Evolutionary conservation across 768 basidiomycete species (phyloP).

Genomic region (Holtermannia corniformis): DNA sequence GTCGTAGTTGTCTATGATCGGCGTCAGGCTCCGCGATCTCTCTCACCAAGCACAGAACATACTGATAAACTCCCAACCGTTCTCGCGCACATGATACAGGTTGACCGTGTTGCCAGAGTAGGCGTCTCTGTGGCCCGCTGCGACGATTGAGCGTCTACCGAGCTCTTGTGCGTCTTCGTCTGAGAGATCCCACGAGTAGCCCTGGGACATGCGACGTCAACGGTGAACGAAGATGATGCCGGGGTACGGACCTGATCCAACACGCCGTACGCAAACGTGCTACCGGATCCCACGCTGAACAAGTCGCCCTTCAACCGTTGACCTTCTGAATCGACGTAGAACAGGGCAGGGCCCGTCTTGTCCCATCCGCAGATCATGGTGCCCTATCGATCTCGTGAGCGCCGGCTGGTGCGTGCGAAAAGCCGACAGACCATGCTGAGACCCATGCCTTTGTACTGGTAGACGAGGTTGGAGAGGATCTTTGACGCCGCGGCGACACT

Average conservation of each 20-base stretch:
- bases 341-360: conserved; percentile 94
- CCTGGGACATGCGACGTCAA: conserved; percentile 13
- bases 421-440: conserved; percentile 75
- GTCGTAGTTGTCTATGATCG: conserved; percentile 72
- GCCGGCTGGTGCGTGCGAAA: background rate
- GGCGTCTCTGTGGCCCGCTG: conserved; percentile 72
- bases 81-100: conserved; percentile 86
- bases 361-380: conserved; percentile 99
- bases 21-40: background rate
- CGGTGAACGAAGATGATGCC: background rate
- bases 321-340: conserved; percentile 97
- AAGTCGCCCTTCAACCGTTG: conserved; percentile 88
- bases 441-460: conserved; percentile 98
- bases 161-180: conserved; percentile 93
- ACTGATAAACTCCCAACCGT: conserved; percentile 96
- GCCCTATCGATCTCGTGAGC: conserved; percentile 50
- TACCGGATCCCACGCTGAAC: conserved; percentile 98
- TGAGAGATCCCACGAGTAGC: conserved; percentile 68
- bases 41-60: conserved; percentile 27
- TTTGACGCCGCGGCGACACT: conserved; percentile 99
- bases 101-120: conserved; percentile 68
- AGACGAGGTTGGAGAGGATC: conserved; percentile 92
- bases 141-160: conserved; percentile 85
- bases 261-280: conserved; percentile 98
- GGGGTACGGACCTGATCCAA: conserved; percentile 81